Percentiles rank a stretch among this genome's conserved stretches.
phyloP scores from a whole-genome alignment of 129 eudicot genomes.

The Centella asiatica region DNA sequence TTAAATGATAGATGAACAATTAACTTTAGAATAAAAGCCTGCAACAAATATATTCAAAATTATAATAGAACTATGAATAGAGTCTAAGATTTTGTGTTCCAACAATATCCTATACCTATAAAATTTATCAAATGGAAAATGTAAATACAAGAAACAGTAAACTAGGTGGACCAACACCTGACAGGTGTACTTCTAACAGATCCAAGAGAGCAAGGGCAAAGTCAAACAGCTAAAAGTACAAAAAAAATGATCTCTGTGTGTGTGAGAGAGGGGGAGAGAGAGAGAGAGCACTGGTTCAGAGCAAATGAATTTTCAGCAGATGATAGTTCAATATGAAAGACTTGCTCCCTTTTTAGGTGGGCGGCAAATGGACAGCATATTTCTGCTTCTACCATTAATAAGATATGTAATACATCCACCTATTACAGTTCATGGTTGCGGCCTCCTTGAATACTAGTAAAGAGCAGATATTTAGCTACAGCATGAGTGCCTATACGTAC shows the following conservation, averaged over 20 bases:
- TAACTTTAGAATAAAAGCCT: no score
- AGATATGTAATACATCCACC: no score
- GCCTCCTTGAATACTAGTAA: neutral
- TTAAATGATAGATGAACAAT: no score
- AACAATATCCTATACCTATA: no score
- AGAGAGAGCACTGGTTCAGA: neutral
- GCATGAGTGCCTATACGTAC: constrained; percentile 29
- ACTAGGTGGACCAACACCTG: neutral
- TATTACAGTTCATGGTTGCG: no score
- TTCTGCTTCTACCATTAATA: neutral
- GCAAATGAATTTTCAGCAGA: neutral
- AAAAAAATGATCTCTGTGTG: no score
- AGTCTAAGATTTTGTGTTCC: no score
- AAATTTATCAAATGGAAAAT: no score
- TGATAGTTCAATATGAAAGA: neutral
- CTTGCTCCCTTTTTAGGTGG: neutral
- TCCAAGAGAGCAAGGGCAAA: neutral
- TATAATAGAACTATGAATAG: no score
- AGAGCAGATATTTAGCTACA: neutral
- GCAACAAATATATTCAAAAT: no score
- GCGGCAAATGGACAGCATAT: neutral
- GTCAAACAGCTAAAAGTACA: neutral
- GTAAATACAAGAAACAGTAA: neutral
- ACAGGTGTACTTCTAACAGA: neutral
- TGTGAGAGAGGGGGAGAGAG: no score